Percentiles rank a stretch among this genome's conserved stretches.
phyloP scores from a whole-genome alignment of 352 stramenopile genomes.

The Phytophthora crassamura region DNA sequence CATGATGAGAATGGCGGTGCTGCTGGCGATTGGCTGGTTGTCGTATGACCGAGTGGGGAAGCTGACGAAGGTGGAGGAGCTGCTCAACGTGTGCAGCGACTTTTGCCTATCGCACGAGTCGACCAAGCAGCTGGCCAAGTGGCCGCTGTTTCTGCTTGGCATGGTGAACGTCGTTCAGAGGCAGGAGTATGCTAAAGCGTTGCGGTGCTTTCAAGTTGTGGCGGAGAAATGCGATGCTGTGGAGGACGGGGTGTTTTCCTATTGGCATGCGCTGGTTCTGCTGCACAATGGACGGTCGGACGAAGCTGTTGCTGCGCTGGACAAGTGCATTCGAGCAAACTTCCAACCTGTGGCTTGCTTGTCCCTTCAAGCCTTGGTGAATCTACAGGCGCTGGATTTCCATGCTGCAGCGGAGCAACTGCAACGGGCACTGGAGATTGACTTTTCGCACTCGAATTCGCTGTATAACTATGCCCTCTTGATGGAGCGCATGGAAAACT shows the following conservation, averaged over 20 bases:
- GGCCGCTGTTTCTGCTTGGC: conserved; percentile 53
- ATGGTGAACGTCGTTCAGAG: conserved; percentile 43
- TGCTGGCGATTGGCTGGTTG: conserved; percentile 48
- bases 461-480: conserved; percentile 81
- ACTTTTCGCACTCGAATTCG: conserved; percentile 48
- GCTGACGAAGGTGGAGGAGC: conserved; percentile 15
- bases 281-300: conserved; percentile 25
- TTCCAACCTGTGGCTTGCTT: conserved; percentile 57
- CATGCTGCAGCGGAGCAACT: conserved; percentile 52
- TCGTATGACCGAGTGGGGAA: conserved; percentile 31
- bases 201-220: conserved; percentile 40
- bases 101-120: conserved; percentile 14
- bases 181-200: conserved; percentile 31
- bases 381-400: conserved; percentile 43
- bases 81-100: conserved; percentile 36
- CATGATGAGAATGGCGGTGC: conserved; percentile 31
- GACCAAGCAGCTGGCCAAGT: conserved; percentile 20
- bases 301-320: conserved; percentile 41
- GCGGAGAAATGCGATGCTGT: conserved; percentile 2
- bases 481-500: conserved; percentile 55
- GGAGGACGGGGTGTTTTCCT: conserved; percentile 39
- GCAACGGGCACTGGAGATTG: conserved; percentile 64
- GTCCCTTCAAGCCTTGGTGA: conserved; percentile 57
- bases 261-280: conserved; percentile 67
- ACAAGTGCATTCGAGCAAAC: conserved; percentile 54